Evolutionary conservation across 768 basidiomycete species (phyloP).

Genomic region (Goffeauzyma gilvescens): DNA sequence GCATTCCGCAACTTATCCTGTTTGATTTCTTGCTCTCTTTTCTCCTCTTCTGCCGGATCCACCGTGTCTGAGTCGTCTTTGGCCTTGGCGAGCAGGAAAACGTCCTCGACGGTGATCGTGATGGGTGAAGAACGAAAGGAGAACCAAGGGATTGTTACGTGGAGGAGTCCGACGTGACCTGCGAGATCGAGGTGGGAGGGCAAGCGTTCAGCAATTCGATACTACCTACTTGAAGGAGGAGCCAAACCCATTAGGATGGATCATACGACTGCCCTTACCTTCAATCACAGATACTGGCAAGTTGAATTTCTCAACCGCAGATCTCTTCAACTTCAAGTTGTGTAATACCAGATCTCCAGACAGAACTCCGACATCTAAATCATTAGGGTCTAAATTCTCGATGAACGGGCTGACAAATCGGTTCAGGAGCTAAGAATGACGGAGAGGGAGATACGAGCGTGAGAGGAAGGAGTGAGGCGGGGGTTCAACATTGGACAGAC

Average conservation of each 20-base stretch:
- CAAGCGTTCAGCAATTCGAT: not conserved
- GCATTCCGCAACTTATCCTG: slow-evolving; percentile 73
- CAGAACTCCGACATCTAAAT: slow-evolving; percentile 37
- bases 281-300: slow-evolving; percentile 87
- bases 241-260: not conserved
- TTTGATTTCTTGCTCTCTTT: slow-evolving; percentile 64
- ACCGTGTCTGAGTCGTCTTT: slow-evolving; percentile 43
- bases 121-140: slow-evolving; percentile 44
- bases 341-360: slow-evolving; percentile 35
- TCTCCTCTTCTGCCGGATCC: slow-evolving; percentile 69
- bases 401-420: slow-evolving; percentile 85
- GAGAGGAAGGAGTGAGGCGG: not conserved
- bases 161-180: slow-evolving; percentile 27
- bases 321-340: slow-evolving; percentile 73
- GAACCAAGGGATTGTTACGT: slow-evolving; percentile 27
- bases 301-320: slow-evolving; percentile 83
- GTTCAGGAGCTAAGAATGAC: slow-evolving; percentile 48
- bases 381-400: slow-evolving; percentile 83
- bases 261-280: slow-evolving; percentile 38
- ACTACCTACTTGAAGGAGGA: slow-evolving; percentile 1
- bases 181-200: not conserved
- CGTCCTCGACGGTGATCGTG: slow-evolving; percentile 76
- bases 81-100: slow-evolving; percentile 69
- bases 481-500: slow-evolving; percentile 1
- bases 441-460: not conserved